Base-by-base conservation (phyloP, 208 protist species). In the Angomonas ambiguus region DNA sequence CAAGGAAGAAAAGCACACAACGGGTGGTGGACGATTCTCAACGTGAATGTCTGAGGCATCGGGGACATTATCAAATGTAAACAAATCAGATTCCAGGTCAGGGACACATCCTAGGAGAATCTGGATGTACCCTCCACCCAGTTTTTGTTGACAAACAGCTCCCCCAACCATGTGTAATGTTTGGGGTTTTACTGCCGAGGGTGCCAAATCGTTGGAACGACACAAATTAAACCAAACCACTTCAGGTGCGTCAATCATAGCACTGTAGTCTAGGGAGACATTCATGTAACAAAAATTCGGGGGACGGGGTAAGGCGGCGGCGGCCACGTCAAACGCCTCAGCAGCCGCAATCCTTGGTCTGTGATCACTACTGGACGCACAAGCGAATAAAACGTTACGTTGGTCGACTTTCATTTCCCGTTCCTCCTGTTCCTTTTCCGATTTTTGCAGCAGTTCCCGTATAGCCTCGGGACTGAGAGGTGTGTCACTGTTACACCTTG, bases 171-270 rank as follows among this genome's bases (percentile, higher is more conserved):
- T 88, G 71, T 92, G 84, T n/a, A 92, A 69, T 22, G 72, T 56
- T 18, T 85, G 72, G 8, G 88, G 65, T 58, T 85, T 79, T 38
- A 92, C 88, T 1, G 82, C 73, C 0, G 89, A 92, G 6, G 80
- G 82, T 0, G 80, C 88, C 1, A 90, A 72, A 10, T 60, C 76
- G 60, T 92, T 93, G 2, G 71, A 75, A 20, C 65, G 77, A 77
- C 86, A 93, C 68, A 95, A 62, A 64, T 89, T 90, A 53, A 81
- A 85, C 87, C 89, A 95, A n/a, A 95, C 72, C 3, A 95, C 89
- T 60, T 90, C 82, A 1, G 86, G 89, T 1, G 86, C 78, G 65
- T 95, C 89, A 24, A 95, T 71, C 89, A 95, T 95, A 1, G 61
- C 79, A 0, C 68, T 73, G 67, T 89, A 92, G 59, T 95, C 89